phyloP scores from a whole-genome alignment of 768 basidiomycete genomes.

The Suillus plorans region DNA sequence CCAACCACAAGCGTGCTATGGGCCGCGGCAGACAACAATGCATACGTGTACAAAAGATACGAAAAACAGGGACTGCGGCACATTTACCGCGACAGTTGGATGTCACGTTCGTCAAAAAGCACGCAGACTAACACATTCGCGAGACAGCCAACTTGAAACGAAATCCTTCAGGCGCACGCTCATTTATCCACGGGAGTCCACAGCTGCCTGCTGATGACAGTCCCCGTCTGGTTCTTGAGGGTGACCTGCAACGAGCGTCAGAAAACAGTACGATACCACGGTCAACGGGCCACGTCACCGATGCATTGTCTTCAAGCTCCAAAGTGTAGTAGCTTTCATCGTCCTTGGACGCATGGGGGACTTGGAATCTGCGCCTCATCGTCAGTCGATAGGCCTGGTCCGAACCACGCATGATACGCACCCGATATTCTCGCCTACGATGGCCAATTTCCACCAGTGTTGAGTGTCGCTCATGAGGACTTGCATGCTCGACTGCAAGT shows the following conservation, averaged over 20 bases:
- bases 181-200: background rate
- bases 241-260: background rate
- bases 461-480: background rate
- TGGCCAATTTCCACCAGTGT: background rate
- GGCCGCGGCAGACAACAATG: background rate
- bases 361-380: background rate
- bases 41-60: background rate
- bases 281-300: background rate
- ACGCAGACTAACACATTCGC: background rate
- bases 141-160: background rate
- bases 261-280: background rate
- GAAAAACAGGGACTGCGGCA: background rate
- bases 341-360: background rate
- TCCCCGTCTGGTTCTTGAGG: rapidly evolving
- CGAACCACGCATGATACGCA: background rate
- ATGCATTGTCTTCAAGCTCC: background rate
- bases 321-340: background rate
- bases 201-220: rapidly evolving
- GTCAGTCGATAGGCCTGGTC: background rate
- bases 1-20: background rate
- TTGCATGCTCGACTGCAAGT: background rate
- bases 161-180: background rate
- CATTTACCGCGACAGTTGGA: background rate
- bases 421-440: background rate
- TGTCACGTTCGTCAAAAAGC: background rate